phyloP scores from a whole-genome alignment of 2,329 filamentous ascomycete genomes.

The Penicillium sp. region DNA sequence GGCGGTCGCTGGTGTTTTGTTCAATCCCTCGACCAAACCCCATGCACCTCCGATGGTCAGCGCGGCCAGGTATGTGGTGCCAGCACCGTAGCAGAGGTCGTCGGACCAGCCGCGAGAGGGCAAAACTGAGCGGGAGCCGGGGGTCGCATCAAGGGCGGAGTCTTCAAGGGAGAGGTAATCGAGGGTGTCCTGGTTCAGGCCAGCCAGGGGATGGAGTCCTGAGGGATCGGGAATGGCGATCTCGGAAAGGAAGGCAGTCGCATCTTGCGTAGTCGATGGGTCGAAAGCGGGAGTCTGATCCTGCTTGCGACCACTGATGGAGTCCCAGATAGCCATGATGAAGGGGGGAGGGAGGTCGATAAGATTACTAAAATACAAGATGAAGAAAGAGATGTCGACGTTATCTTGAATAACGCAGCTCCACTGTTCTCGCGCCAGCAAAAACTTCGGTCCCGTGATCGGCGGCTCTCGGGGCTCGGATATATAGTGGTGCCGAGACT shows the following conservation, averaged over 20 bases:
- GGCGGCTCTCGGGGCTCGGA: conserved; percentile 15
- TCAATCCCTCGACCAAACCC: conserved; percentile 87
- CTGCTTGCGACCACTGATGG: conserved; percentile 60
- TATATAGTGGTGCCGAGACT: conserved; percentile 25
- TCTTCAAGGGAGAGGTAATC: conserved; percentile 97
- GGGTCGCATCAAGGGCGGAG: conserved; percentile 79
- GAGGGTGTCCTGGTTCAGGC: conserved; percentile 86
- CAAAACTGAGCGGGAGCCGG: conserved; percentile 80
- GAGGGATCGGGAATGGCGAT: conserved; percentile 81
- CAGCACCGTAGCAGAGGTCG: conserved; percentile 96
- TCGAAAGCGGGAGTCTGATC: conserved; percentile 64
- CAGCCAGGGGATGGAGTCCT: conserved; percentile 87
- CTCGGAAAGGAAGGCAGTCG: conserved; percentile 79
- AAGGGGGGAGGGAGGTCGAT: conserved; percentile 20
- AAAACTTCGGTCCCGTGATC: conserved; percentile 44
- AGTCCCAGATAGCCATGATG: conserved; percentile 61
- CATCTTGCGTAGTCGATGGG: conserved; percentile 71
- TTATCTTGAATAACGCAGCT: conserved; percentile 25
- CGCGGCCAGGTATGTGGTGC: conserved; percentile 88
- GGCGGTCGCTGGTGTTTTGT: conserved; percentile 66
- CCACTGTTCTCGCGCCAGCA: conserved; percentile 29
- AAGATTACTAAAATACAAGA: conserved; percentile 25
- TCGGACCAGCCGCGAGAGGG: conserved; percentile 97
- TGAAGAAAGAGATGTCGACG: conserved; percentile 23
- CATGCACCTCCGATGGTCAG: conserved; percentile 83